phyloP scores from a whole-genome alignment of 2,329 filamentous ascomycete species.

The Penicillium sp. region DNA sequence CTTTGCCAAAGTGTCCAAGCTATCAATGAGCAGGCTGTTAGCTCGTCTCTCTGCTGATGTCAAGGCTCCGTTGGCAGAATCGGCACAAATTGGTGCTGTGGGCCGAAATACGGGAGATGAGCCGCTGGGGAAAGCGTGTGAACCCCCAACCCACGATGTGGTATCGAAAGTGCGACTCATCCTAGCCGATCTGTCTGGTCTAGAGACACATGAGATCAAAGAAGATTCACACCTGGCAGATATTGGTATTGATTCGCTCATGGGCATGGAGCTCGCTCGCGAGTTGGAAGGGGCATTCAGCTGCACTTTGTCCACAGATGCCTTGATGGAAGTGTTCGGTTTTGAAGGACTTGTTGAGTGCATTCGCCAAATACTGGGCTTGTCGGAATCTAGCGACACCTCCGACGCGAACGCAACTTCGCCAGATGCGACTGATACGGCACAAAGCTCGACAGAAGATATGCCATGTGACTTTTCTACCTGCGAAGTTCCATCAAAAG shows the following conservation, averaged over 20 bases:
- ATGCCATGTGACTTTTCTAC: not conserved
- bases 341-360: constrained; percentile 25
- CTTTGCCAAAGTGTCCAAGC: constrained; percentile 27
- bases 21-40: constrained; percentile 20
- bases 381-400: not conserved
- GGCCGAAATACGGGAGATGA: not conserved
- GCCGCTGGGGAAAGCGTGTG: not conserved
- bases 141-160: not conserved
- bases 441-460: not conserved
- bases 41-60: not conserved
- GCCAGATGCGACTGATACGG: not conserved
- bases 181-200: constrained; percentile 27
- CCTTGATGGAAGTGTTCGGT: constrained; percentile 34
- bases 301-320: constrained; percentile 27
- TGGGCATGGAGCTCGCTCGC: constrained; percentile 51
- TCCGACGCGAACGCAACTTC: not conserved
- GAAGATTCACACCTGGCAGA: constrained; percentile 41
- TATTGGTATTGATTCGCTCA: constrained; percentile 53
- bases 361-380: not conserved
- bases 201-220: constrained; percentile 42
- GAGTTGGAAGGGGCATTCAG: constrained; percentile 46
- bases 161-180: constrained; percentile 1
- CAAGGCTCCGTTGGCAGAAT: not conserved
- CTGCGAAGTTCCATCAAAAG: not conserved
- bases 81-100: not conserved